phyloP scores from a whole-genome alignment of 257 asterid genomes.

The Petrea volubilis region DNA sequence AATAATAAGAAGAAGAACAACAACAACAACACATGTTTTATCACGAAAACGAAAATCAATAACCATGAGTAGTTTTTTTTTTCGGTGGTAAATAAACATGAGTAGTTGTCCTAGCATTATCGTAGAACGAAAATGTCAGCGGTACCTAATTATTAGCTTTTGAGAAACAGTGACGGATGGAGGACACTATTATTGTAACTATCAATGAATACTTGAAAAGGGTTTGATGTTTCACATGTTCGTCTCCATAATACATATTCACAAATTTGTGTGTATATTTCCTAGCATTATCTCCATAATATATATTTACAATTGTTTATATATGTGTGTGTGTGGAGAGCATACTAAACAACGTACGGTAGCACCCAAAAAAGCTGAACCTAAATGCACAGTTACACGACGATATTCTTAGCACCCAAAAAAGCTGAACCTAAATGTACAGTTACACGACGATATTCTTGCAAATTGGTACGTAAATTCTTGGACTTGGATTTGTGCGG shows the following conservation, averaged over 20 bases:
- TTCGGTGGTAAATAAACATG: too few relatives aligned
- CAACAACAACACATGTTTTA: too few relatives aligned
- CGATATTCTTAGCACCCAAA: too few relatives aligned
- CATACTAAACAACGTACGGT: neutral
- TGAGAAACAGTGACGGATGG: conserved; percentile 1
- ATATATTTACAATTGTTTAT: too few relatives aligned
- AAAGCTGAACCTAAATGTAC: too few relatives aligned
- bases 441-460: neutral
- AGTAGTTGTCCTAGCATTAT: too few relatives aligned
- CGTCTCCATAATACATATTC: neutral
- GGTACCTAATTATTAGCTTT: neutral
- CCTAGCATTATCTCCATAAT: too few relatives aligned
- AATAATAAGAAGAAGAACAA: too few relatives aligned
- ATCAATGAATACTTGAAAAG: neutral
- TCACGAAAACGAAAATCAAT: too few relatives aligned
- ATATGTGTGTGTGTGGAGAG: too few relatives aligned
- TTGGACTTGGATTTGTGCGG: neutral
- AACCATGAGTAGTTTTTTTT: too few relatives aligned
- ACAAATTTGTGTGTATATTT: neutral
- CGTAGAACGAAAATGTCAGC: neutral
- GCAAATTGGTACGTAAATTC: neutral
- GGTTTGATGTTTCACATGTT: neutral
- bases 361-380: neutral
- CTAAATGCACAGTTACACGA: neutral
- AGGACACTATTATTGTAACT: neutral